These are phyloP conservation scores for Clathrus columnatus DNA, from an alignment of 768 basidiomycete genomes.

Conservation along the genomic window DNA sequence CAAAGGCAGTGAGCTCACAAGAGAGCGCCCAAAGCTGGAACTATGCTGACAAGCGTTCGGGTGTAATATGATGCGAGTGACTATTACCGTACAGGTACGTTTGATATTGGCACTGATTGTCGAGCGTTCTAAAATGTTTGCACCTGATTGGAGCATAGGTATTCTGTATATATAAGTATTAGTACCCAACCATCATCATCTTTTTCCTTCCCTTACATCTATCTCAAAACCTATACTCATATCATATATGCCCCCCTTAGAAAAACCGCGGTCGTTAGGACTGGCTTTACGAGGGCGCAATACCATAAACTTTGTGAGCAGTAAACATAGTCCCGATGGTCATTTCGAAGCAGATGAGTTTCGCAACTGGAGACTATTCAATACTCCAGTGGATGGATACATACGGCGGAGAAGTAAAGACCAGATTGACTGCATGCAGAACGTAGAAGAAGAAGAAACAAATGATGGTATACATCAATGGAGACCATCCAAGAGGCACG, in stretches of 20 bases:
- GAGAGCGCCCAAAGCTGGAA: no score
- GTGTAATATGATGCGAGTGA: no score
- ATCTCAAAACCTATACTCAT: background rate
- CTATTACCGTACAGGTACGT: no score
- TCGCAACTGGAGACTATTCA: background rate
- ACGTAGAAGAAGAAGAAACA: constrained; percentile 3
- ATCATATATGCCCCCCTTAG: background rate
- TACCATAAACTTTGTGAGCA: background rate
- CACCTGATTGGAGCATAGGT: no score
- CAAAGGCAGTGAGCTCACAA: no score
- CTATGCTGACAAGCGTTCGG: no score
- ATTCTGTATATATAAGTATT: no score
- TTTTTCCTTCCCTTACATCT: background rate
- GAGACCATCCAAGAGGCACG: constrained; percentile 5
- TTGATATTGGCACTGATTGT: no score
- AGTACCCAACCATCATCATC: no score
- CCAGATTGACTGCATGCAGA: background rate
- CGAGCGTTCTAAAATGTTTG: no score
- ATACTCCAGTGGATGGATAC: background rate
- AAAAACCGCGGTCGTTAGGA: background rate
- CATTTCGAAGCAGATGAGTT: background rate
- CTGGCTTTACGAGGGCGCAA: background rate
- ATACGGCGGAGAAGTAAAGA: constrained; percentile 2
- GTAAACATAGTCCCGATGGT: constrained; percentile 6
- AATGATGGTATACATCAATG: background rate